These are phyloP conservation scores for Geotrichum reessii DNA, from an alignment of 1,139 yeast genomes.

Conservation along the genomic window DNA sequence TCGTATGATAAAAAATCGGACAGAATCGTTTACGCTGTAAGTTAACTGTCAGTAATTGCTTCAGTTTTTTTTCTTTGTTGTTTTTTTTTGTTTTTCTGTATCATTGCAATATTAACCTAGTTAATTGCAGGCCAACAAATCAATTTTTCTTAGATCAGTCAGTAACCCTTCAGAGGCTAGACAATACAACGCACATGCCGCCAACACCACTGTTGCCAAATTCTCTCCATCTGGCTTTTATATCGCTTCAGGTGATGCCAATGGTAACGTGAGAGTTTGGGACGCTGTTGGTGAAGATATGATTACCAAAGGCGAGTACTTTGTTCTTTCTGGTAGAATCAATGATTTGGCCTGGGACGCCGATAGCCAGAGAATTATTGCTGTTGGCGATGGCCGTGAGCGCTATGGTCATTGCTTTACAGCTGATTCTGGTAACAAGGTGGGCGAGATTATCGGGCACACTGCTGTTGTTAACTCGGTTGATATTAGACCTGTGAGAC, in stretches of 20 bases:
- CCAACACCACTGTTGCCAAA: slow-evolving; percentile 70
- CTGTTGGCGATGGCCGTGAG: slow-evolving; percentile 93
- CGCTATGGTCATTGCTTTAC: slow-evolving; percentile 89
- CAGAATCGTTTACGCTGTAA: slow-evolving; percentile 63
- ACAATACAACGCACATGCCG: slow-evolving; percentile 70
- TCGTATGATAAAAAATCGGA: slow-evolving; percentile 65
- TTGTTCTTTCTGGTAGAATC: slow-evolving; percentile 74
- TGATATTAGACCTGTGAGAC: slow-evolving; percentile 79
- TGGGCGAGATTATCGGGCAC: slow-evolving; percentile 95
- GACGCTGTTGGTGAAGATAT: slow-evolving; percentile 61
- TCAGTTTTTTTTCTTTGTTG: background rate
- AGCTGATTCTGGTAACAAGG: slow-evolving; percentile 89
- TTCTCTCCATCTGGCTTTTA: slow-evolving; percentile 88
- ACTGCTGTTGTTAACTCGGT: slow-evolving; percentile 81
- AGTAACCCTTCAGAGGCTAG: slow-evolving; percentile 44
- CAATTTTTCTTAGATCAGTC: slow-evolving; percentile 66
- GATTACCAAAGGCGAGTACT: slow-evolving; percentile 72
- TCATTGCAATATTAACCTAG: background rate
- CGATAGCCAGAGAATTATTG: slow-evolving; percentile 77
- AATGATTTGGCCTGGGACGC: slow-evolving; percentile 90
- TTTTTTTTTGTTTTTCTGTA: background rate
- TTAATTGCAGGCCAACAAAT: slow-evolving; percentile 50
- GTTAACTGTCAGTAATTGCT: background rate
- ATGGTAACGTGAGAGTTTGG: slow-evolving; percentile 87
- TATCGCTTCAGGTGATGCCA: slow-evolving; percentile 86